Base-by-base conservation (phyloP, 768 basidiomycete genomes). In the Podaxis carcinomalis region DNA sequence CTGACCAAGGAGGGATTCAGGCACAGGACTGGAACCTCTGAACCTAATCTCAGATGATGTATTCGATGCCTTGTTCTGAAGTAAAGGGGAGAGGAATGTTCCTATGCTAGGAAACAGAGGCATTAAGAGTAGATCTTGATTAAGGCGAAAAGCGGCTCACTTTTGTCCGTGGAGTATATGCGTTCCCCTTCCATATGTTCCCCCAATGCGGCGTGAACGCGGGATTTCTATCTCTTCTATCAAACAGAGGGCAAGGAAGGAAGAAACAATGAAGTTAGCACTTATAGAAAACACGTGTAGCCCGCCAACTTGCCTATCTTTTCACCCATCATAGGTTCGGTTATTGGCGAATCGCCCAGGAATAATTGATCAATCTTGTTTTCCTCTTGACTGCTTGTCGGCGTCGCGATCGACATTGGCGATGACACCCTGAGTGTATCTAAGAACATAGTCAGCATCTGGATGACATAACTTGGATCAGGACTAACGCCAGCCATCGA, bases 401-500 rank as follows among this genome's bases (percentile, higher is more conserved):
- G 77, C 0, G 56, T 56, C 5, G 37, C 19, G 27, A 14, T 6
- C 16, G 50, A 51, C 14, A 42, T 11, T 9, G 59, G 59, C 23
- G 59, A 61, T 23, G 59, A 61, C 14, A 61, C 44, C 46, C 28
- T 61, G 28, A 61, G 44, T 13, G 52, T 54, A 13, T 47, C 59
- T 61, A n/a, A n/a, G 47, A 32, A 49, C 51, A 54, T 42, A 2
- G 50, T 19, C 7, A 57, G n/a, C 5, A 39, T 27, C 23, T 49
- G 23, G 14, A 23, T 13, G 49, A 19, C 51, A 44, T 51, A 39
- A 51, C 55, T 16, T 50, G 16, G 14, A 62, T 62, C 51, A 52
- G 28, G 46, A 78, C 81, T 47, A 67, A 89, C 89, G 69, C 86
- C 87, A 87, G 28, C 87, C 89, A 69, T 83, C 78, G 0, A 89